Base-by-base conservation (phyloP, 129 eudicot species). In the Chrysanthemum seticuspe region DNA sequence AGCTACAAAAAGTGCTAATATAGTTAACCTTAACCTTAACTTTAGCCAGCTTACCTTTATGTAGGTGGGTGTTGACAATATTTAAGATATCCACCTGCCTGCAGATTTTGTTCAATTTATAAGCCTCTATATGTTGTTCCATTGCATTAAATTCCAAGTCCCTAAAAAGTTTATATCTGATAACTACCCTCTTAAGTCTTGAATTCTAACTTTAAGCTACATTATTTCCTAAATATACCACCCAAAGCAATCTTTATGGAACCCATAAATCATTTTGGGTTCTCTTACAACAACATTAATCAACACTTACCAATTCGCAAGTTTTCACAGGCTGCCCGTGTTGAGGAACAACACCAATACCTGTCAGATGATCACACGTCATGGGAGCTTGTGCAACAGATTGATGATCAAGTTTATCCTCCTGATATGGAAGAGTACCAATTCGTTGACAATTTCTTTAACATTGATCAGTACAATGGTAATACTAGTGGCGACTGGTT, bases 361-460 rank as follows among this genome's bases (percentile, higher is more conserved):
- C 45, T 27, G 3, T 36, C 75, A 18, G 76, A 78, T 44, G 82
- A 77, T 66, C 65, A 56, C 59, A 65, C 73, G 12, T 40, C 76
- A 3, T 70, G 81, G 81, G 76, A 62, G 34, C 61, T 70, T 15
- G 31, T 51, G 51, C 72, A 77, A 13, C 81, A 68, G 19, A 21
- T 52, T 62, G 65, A 78, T 44, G 73, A 71, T 71, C 58, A 71
- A 16, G 51, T 53, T 54, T 62, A 62, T 62, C 75, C 70, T 34
- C 50, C 56, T 15, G 63, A 50, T 13, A 63, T 77, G 78, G 86
- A 87, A 71, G 82, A 73, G 40, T 85, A 79, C 6, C 74, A 77
- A 67, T 76, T 89, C 9, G 87, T 86, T 15, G 85, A 86, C 18
- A 78, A 79, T 13, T 82, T 82, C 89, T 86, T 89, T 58, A 82